Base-by-base conservation (phyloP, 345 rosid genomes). In the Acer campestre region DNA sequence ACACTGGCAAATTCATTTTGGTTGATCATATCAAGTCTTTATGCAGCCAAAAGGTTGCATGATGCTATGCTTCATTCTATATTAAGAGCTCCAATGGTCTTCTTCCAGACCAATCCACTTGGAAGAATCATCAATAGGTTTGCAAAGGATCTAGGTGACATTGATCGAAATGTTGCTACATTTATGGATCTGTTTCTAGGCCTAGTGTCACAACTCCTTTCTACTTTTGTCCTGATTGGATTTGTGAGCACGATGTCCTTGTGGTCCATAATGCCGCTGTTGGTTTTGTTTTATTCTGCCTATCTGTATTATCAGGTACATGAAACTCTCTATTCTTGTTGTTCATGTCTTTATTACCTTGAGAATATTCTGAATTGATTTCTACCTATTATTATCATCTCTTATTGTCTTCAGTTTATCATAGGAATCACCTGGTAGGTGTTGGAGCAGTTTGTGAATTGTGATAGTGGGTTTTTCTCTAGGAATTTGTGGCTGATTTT, bases 181-280 rank as follows among this genome's bases (percentile, higher is more conserved):
- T 84, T 92, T 44, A 85, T 84, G 65, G 90, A 96, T 79, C 88
- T 96, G 95, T 96, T 96, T 80, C 83, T 94, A 75, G 86, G 93
- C 71, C 93, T 88, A 78, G 87, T 96, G 61, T 88, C 91, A 13
- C 98, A 91, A 87, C 99, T 96, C 72, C 91, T 96, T 78, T 94
- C 99, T 68, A 96, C 99, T 35, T 85, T 96, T 82, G 89, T 91
- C 68, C 88, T 96, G 86, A 94, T 96, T 67, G 99, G 99, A 74
- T 83, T 96, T 84, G 97, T 96, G 73, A 96, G 99, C 93, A 94
- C 98, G 65, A 86, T 94, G 90, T 96, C 99, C 67, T 80, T 96
- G 82, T 96, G 99, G 99, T 93, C 98, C 83, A 92, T 96, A 81
- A 81, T 94, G 97, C 99, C 99, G 13, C 94, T 96, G 74, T 82